These are phyloP conservation scores for Lactuca sativa DNA, from an alignment of 129 eudicot species.

Conservation along the genomic window DNA sequence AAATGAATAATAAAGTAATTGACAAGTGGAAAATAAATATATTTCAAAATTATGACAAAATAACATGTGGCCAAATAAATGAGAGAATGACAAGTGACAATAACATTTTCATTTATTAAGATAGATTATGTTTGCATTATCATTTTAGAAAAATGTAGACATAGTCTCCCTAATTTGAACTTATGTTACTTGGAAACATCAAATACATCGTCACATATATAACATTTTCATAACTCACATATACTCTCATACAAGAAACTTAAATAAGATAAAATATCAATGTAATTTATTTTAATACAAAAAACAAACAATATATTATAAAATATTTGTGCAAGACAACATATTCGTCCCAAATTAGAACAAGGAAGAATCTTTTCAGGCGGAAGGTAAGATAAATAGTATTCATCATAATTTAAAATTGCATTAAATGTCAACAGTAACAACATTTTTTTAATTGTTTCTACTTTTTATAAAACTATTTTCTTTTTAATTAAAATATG, in stretches of 20 bases:
- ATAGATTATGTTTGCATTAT: too few species aligned
- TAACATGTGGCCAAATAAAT: too few species aligned
- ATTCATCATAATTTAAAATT: background rate
- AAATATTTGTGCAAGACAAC: background rate
- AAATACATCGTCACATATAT: constrained; percentile 22
- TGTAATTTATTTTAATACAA: background rate
- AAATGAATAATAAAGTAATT: too few species aligned
- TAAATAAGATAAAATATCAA: constrained; percentile 1
- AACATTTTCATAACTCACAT: constrained; percentile 6
- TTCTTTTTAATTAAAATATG: too few species aligned
- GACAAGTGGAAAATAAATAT: too few species aligned
- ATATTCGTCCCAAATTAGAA: background rate
- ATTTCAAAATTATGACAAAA: too few species aligned
- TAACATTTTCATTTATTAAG: too few species aligned
- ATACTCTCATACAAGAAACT: constrained; percentile 2
- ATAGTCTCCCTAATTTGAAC: constrained; percentile 20
- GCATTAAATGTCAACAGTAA: background rate
- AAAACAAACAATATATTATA: background rate
- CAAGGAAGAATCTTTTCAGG: background rate
- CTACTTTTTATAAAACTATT: background rate
- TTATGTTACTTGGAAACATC: constrained; percentile 19
- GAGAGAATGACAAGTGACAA: too few species aligned
- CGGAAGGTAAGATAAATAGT: background rate
- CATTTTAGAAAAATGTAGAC: background rate
- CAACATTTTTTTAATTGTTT: background rate